Conservation (phyloP, 495 filamentous ascomycete genomes). For the Penicillium pancosmium region DNA sequence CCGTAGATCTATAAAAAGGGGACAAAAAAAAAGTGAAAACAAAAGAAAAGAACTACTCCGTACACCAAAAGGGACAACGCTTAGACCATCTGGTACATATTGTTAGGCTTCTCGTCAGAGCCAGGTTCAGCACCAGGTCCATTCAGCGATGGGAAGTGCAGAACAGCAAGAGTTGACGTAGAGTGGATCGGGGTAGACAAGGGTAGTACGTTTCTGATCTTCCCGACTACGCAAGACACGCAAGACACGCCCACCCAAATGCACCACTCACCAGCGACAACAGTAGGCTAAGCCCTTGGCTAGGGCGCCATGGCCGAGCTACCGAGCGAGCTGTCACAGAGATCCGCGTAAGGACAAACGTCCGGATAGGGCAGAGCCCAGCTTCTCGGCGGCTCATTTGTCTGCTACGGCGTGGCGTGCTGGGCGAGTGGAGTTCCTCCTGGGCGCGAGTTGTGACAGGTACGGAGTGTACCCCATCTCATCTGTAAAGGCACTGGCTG, state of each 20-base stretch:
- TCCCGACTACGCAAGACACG: constrained; percentile 1
- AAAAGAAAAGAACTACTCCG: neutral
- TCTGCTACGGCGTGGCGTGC: constrained; percentile 23
- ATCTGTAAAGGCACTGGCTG: neutral
- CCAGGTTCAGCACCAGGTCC: neutral
- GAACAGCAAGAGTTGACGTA: constrained; percentile 9
- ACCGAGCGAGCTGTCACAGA: constrained; percentile 13
- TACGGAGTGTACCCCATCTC: constrained; percentile 1
- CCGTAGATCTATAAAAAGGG: constrained; percentile 25
- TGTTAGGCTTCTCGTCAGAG: neutral
- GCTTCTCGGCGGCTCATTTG: constrained; percentile 22
- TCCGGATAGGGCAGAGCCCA: constrained; percentile 3
- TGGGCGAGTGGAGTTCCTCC: constrained; percentile 19
- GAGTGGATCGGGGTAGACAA: constrained; percentile 3
- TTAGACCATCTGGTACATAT: neutral
- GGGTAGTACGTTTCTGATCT: constrained; percentile 20
- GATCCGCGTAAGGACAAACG: constrained; percentile 9
- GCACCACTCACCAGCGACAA: constrained; percentile 13
- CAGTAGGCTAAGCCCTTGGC: constrained; percentile 11
- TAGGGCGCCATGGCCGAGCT: neutral
- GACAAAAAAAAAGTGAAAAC: constrained; percentile 1
- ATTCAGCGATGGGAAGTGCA: constrained; percentile 1
- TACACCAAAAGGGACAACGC: neutral
- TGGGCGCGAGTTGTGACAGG: constrained; percentile 21
- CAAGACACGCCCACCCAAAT: neutral